These are phyloP conservation scores for Astragalus glycyphyllos DNA, from an alignment of 306 rosid species.

Conservation along the genomic window DNA sequence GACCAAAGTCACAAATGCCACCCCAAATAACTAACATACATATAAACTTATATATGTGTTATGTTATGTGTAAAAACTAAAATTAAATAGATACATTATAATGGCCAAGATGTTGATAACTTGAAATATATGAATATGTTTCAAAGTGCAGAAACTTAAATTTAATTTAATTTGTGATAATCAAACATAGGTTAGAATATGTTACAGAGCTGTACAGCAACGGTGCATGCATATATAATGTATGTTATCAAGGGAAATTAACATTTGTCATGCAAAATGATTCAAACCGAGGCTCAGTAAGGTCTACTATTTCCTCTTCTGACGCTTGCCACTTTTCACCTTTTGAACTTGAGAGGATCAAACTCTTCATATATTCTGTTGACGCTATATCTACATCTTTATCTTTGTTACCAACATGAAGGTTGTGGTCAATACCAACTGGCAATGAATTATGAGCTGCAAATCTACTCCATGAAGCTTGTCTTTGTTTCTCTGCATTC, in stretches of 20 bases:
- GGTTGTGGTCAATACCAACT: constrained; percentile 48
- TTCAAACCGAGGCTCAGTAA: constrained; percentile 86
- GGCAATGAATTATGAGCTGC: constrained; percentile 47
- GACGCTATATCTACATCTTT: constrained; percentile 52
- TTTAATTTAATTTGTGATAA: too few species aligned
- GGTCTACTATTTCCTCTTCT: constrained; percentile 76
- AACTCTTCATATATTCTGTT: constrained; percentile 56
- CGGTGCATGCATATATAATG: too few species aligned
- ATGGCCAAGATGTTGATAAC: too few species aligned
- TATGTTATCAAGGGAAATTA: constrained; percentile 41
- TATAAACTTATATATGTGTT: too few species aligned
- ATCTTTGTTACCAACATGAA: constrained; percentile 41
- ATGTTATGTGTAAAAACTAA: too few species aligned
- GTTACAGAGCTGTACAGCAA: too few species aligned
- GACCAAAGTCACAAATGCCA: too few species aligned
- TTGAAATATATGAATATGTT: too few species aligned
- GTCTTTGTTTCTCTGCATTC: constrained; percentile 58
- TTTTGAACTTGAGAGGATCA: constrained; percentile 58
- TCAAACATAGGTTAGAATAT: too few species aligned
- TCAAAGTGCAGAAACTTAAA: too few species aligned
- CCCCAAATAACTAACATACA: too few species aligned
- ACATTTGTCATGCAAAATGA: constrained; percentile 64
- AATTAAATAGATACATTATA: too few species aligned
- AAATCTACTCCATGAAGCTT: constrained; percentile 49
- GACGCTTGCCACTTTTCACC: constrained; percentile 55